These are phyloP conservation scores for Rhododendron simsii DNA, from an alignment of 148 eudicot species.

Conservation along the genomic window DNA sequence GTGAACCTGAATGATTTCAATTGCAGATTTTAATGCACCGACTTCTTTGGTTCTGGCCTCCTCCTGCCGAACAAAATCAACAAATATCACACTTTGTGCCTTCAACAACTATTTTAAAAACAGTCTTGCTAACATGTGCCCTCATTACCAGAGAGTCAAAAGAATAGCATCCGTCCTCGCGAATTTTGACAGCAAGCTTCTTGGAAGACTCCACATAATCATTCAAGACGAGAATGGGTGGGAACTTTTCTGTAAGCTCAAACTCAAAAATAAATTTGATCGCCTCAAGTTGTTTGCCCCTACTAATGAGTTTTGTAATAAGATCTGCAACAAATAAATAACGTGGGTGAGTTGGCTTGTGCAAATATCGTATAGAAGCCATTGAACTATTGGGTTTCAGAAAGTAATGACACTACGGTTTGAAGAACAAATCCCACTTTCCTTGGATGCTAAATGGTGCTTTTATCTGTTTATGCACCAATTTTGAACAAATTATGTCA, in stretches of 20 bases:
- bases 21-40: constrained; percentile 25
- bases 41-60: constrained; percentile 31
- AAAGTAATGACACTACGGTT: background rate
- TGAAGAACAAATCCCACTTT: background rate
- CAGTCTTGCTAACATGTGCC: background rate
- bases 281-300: constrained; percentile 32
- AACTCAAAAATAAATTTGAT: constrained; percentile 29
- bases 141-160: constrained; percentile 20
- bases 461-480: background rate
- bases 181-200: constrained; percentile 15
- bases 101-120: background rate
- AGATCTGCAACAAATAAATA: constrained; percentile 19
- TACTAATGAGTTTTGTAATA: constrained; percentile 21
- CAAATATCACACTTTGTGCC: background rate
- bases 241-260: constrained; percentile 31
- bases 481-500: background rate
- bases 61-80: constrained; percentile 16
- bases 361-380: background rate
- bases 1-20: constrained; percentile 26
- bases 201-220: constrained; percentile 23
- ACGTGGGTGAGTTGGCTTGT: background rate
- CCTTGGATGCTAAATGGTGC: background rate
- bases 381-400: background rate
- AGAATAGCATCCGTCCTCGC: constrained; percentile 16
- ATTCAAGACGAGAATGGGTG: constrained; percentile 32